phyloP scores from a whole-genome alignment of 192 early-diverging fungal species.

The Piromyces sp. region DNA sequence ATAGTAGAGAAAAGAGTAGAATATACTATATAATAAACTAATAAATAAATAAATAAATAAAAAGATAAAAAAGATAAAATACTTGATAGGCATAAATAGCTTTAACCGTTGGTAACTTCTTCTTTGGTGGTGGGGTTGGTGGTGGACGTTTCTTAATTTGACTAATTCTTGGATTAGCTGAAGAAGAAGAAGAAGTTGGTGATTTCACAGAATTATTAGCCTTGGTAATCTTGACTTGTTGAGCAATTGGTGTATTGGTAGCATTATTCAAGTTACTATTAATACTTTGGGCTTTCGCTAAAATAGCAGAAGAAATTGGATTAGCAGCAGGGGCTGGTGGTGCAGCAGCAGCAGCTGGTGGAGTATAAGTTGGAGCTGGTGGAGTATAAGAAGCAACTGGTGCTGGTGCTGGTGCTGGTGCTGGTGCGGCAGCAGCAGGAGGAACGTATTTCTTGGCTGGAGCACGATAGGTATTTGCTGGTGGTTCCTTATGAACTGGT shows the following conservation, averaged over 20 bases:
- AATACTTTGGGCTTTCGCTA: neutral
- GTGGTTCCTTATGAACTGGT: neutral
- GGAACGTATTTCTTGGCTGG: neutral
- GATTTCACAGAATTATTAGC: neutral
- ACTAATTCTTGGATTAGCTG: neutral
- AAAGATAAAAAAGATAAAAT: no score
- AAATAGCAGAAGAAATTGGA: neutral
- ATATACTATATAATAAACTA: no score
- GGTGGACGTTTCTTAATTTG: neutral
- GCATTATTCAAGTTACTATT: neutral
- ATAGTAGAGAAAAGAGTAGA: no score
- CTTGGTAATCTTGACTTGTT: neutral
- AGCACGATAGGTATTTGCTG: neutral
- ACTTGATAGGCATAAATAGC: conserved; percentile 4
- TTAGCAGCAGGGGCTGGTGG: neutral
- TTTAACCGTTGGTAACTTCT: neutral
- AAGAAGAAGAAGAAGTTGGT: neutral
- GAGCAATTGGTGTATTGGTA: neutral
- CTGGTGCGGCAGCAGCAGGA: neutral
- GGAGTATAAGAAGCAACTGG: neutral
- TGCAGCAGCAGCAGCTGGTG: neutral
- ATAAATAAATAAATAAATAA: no score
- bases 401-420: neutral
- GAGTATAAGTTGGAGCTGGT: neutral
- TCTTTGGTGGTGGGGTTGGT: conserved; percentile 3